Evolutionary conservation across 768 basidiomycete genomes (phyloP).

Genomic region (Chalciporus piperatus): DNA sequence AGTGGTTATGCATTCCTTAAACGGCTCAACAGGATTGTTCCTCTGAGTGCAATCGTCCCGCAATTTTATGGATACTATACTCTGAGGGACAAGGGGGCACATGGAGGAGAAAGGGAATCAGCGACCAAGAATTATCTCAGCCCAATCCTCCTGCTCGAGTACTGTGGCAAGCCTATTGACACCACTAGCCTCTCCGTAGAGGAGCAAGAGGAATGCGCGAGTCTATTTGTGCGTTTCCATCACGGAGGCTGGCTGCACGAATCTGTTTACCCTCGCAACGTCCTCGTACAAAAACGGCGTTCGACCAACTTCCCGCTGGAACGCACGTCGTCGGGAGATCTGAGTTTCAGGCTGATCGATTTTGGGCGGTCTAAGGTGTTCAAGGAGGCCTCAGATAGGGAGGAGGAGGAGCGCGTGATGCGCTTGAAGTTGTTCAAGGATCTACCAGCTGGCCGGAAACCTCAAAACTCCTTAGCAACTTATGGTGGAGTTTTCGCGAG

Average conservation of each 20-base stretch:
- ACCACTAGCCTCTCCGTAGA: constrained; percentile 32
- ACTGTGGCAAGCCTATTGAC: constrained; percentile 41
- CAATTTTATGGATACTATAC: constrained; percentile 65
- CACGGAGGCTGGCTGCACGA: constrained; percentile 37
- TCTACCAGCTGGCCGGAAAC: too few relatives aligned
- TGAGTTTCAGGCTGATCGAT: constrained; percentile 49
- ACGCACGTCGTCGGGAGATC: constrained; percentile 1
- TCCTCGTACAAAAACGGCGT: constrained; percentile 41
- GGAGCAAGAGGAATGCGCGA: constrained; percentile 39
- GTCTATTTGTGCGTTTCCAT: constrained; percentile 42
- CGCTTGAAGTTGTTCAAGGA: too few relatives aligned
- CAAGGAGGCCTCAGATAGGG: not conserved
- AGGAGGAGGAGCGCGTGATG: not conserved
- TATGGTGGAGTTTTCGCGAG: too few relatives aligned
- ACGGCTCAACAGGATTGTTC: constrained; percentile 40
- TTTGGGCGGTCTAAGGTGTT: constrained; percentile 39
- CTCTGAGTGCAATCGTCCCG: constrained; percentile 51
- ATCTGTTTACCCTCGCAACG: constrained; percentile 42
- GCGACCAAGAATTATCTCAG: constrained; percentile 21
- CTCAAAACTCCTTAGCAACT: too few relatives aligned
- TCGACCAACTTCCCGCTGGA: constrained; percentile 1
- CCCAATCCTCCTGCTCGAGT: constrained; percentile 46
- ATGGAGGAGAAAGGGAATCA: not conserved
- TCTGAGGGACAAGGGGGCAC: constrained; percentile 6
- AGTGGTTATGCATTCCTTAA: constrained; percentile 20